These are phyloP conservation scores for Sugiyamaella castrensis DNA, from an alignment of 1,139 yeast genomes.

Conservation along the genomic window DNA sequence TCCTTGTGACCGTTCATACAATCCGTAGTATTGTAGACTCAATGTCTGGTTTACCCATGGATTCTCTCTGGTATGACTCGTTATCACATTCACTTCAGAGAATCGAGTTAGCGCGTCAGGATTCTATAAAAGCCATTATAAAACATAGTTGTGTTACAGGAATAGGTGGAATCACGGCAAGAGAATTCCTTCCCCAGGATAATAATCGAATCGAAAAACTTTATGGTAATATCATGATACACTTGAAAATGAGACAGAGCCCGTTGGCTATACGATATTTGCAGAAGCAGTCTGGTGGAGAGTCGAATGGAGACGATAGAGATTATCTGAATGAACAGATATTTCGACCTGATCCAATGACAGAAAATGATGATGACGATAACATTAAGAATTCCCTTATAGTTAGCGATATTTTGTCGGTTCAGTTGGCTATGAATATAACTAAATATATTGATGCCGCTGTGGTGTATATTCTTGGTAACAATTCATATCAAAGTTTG, in stretches of 20 bases:
- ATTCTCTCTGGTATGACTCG: not conserved
- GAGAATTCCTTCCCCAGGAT: too few species aligned
- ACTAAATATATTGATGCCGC: slow-evolving; percentile 4
- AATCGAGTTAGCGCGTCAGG: not conserved
- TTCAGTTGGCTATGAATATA: not conserved
- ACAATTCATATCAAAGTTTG: not conserved
- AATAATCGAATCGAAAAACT: not conserved
- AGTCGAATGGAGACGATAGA: not conserved
- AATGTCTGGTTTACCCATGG: not conserved
- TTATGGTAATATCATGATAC: not conserved
- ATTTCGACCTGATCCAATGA: not conserved
- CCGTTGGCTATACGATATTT: too few species aligned
- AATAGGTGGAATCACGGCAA: too few species aligned
- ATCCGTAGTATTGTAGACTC: not conserved
- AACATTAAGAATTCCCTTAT: not conserved
- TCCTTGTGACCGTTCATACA: too few species aligned
- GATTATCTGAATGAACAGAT: not conserved
- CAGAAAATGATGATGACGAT: too few species aligned
- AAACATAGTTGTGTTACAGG: too few species aligned
- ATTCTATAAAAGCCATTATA: too few species aligned
- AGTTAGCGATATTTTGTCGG: not conserved
- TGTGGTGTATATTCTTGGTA: not conserved
- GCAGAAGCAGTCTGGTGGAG: not conserved
- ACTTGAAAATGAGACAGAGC: too few species aligned
- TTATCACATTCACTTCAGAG: not conserved